These are phyloP conservation scores for Fusarium sp. DNA, from an alignment of 2,329 filamentous ascomycete genomes.

Conservation along the genomic window DNA sequence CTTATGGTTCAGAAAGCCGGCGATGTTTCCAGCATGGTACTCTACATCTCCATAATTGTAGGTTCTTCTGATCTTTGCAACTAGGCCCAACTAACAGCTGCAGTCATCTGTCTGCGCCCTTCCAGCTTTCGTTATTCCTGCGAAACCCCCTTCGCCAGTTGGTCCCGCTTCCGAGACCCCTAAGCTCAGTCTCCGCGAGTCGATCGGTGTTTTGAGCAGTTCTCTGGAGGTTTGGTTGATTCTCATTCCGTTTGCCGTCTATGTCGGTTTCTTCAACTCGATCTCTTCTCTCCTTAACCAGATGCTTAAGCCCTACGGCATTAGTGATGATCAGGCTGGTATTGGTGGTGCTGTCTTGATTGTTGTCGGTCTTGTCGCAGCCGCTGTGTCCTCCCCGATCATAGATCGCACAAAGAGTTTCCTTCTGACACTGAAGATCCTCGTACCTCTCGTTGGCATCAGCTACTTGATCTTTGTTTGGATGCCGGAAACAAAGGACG, in stretches of 20 bases:
- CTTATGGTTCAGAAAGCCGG: slow-evolving; percentile 73
- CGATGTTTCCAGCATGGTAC: slow-evolving; percentile 82
- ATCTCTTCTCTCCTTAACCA: slow-evolving; percentile 90
- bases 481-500: slow-evolving; percentile 70
- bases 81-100: slow-evolving; percentile 21
- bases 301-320: slow-evolving; percentile 87
- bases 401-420: slow-evolving; percentile 88
- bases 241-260: slow-evolving; percentile 82
- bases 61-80: slow-evolving; percentile 45
- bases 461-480: slow-evolving; percentile 84
- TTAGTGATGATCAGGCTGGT: slow-evolving; percentile 84
- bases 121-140: slow-evolving; percentile 85
- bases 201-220: slow-evolving; percentile 60
- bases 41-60: slow-evolving; percentile 87
- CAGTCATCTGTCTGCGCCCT: slow-evolving; percentile 65
- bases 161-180: slow-evolving; percentile 73
- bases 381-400: slow-evolving; percentile 82
- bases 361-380: slow-evolving; percentile 81
- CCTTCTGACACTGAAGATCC: slow-evolving; percentile 75
- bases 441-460: slow-evolving; percentile 79
- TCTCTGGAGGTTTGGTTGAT: slow-evolving; percentile 84
- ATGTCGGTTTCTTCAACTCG: slow-evolving; percentile 94
- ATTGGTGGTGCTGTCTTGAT: slow-evolving; percentile 92
- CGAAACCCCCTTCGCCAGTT: slow-evolving; percentile 79
- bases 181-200: slow-evolving; percentile 66